Conservation (phyloP, 1,139 yeast species). For the Geotrichum restrictum region DNA sequence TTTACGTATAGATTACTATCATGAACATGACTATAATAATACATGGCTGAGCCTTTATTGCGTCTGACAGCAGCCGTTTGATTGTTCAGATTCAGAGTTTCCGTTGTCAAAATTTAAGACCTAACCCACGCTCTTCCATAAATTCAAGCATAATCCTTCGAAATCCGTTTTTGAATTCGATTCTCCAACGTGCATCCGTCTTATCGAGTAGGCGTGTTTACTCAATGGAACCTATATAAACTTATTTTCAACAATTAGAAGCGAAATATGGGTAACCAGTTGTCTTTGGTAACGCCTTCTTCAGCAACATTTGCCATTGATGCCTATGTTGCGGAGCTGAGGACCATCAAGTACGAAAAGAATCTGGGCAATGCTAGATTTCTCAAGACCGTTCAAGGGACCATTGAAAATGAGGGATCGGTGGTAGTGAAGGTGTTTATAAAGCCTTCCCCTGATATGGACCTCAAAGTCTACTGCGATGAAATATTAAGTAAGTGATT, state of each 20-base stretch:
- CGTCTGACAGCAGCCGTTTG: neutral
- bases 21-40: neutral
- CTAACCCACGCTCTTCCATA: constrained; percentile 2
- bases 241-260: constrained; percentile 65
- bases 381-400: constrained; percentile 77
- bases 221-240: constrained; percentile 54
- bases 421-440: constrained; percentile 77
- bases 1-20: neutral
- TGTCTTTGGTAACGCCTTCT: constrained; percentile 81
- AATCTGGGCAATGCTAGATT: constrained; percentile 73
- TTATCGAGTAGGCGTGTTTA: neutral
- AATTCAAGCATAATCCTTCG: neutral
- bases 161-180: too few species aligned
- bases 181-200: neutral
- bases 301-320: constrained; percentile 90
- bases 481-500: constrained; percentile 27
- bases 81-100: neutral
- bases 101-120: neutral
- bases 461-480: constrained; percentile 31
- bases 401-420: constrained; percentile 55
- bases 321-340: constrained; percentile 78
- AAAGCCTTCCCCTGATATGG: constrained; percentile 56
- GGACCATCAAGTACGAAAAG: constrained; percentile 67
- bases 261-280: constrained; percentile 70
- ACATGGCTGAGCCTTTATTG: too few species aligned